phyloP scores from a whole-genome alignment of 495 filamentous ascomycete species.

The Podospora bellae-mahoneyi region DNA sequence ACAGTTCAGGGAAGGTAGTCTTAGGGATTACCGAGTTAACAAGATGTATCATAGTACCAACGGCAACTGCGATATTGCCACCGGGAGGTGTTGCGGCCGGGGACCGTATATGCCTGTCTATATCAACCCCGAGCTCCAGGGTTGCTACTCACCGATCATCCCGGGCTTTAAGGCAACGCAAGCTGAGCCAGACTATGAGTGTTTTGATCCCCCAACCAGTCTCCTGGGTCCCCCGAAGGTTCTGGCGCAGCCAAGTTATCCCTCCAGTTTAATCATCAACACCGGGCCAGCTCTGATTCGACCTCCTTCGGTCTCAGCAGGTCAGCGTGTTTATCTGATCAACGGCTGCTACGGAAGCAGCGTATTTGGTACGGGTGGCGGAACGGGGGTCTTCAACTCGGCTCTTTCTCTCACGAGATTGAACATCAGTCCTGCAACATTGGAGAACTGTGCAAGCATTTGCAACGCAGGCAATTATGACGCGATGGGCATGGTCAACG shows the following conservation, averaged over 20 bases:
- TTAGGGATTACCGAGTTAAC: neutral
- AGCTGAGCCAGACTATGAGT: conserved; percentile 7
- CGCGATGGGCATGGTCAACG: conserved; percentile 8
- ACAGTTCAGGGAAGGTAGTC: neutral
- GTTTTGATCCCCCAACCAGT: neutral
- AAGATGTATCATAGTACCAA: neutral
- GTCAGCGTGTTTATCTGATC: neutral
- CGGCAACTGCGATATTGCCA: neutral
- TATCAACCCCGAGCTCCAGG: conserved; percentile 11
- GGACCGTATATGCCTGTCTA: conserved; percentile 1
- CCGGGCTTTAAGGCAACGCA: conserved; percentile 8
- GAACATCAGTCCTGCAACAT: neutral
- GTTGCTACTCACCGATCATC: conserved; percentile 6
- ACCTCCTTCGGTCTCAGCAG: neutral
- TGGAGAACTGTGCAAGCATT: conserved; percentile 2
- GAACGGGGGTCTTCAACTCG: neutral
- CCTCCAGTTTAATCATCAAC: neutral
- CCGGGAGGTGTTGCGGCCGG: conserved; percentile 1
- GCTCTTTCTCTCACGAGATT: neutral
- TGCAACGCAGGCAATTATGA: neutral
- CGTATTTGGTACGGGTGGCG: neutral
- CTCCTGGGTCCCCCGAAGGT: conserved; percentile 6
- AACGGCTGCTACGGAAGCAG: conserved; percentile 1
- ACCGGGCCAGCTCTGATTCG: neutral
- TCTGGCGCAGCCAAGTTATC: neutral